These are phyloP conservation scores for Calonectria crousiana DNA, from an alignment of 2,329 filamentous ascomycete genomes.

Conservation along the genomic window DNA sequence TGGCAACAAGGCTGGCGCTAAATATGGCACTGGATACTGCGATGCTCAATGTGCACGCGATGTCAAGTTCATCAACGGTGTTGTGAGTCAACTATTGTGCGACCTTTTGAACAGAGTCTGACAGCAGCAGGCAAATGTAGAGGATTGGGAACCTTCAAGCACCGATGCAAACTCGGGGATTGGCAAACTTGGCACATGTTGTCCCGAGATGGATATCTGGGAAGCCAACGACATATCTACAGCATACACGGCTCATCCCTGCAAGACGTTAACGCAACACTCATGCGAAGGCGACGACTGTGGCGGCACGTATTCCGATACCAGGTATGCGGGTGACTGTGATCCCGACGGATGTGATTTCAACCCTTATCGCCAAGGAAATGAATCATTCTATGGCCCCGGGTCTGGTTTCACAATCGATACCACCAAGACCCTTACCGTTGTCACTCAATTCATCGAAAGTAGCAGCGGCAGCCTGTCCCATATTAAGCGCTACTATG, in stretches of 20 bases:
- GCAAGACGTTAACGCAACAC: slow-evolving; percentile 60
- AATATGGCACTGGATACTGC: slow-evolving; percentile 69
- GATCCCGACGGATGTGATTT: slow-evolving; percentile 78
- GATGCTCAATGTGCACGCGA: slow-evolving; percentile 64
- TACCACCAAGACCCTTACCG: slow-evolving; percentile 69
- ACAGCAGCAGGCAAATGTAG: slow-evolving; percentile 58
- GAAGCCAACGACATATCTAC: slow-evolving; percentile 75
- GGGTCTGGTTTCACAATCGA: slow-evolving; percentile 67
- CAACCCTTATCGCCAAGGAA: slow-evolving; percentile 75
- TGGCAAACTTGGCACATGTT: slow-evolving; percentile 66
- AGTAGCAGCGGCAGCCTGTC: slow-evolving; percentile 62
- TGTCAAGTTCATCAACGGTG: slow-evolving; percentile 68
- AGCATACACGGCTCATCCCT: slow-evolving; percentile 74
- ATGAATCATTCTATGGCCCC: slow-evolving; percentile 71
- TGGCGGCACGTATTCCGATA: slow-evolving; percentile 62
- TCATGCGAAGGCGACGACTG: slow-evolving; percentile 64
- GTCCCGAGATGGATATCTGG: slow-evolving; percentile 70
- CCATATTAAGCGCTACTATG: slow-evolving; percentile 73
- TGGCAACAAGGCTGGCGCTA: slow-evolving; percentile 65
- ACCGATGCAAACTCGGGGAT: slow-evolving; percentile 67
- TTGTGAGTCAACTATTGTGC: slow-evolving; percentile 43
- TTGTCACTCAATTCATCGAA: slow-evolving; percentile 73
- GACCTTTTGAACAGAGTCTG: slow-evolving; percentile 27
- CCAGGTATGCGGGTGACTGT: slow-evolving; percentile 72
- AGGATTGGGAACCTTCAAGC: slow-evolving; percentile 61